Conservation (phyloP, 768 basidiomycete genomes). For the Holtermannia corniformis region DNA sequence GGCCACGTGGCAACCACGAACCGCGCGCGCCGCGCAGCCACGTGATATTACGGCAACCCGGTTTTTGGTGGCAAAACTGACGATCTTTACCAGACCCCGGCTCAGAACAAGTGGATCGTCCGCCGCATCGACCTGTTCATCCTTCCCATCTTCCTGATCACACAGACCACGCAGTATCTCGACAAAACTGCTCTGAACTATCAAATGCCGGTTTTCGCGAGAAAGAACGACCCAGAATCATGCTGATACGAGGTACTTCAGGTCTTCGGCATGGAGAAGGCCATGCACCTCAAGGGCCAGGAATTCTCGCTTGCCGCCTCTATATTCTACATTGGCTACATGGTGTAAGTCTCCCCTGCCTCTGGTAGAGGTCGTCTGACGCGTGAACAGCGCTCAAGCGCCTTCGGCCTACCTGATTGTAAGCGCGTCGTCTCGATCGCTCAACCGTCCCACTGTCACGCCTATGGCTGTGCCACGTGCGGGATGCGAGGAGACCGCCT, state of each 20-base stretch:
- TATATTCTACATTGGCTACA: constrained; percentile 34
- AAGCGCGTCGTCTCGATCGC: neutral
- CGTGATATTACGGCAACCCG: no score
- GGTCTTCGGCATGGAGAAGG: constrained; percentile 40
- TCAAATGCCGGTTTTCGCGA: no score
- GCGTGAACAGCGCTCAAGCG: constrained; percentile 30
- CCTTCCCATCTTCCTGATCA: constrained; percentile 38
- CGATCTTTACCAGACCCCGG: constrained; percentile 27
- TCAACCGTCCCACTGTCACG: neutral
- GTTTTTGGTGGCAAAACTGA: neutral
- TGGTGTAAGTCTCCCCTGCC: no score
- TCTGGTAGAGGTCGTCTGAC: no score
- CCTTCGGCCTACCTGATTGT: constrained; percentile 30
- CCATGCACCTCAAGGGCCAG: constrained; percentile 30
- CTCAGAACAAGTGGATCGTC: constrained; percentile 31
- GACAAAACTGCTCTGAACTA: constrained; percentile 37
- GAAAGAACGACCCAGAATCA: no score
- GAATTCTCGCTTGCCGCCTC: constrained; percentile 27
- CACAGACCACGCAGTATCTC: constrained; percentile 36
- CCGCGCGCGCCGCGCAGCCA: no score
- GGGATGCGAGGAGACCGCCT: no score
- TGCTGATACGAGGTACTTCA: no score
- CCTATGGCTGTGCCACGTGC: no score
- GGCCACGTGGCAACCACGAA: no score
- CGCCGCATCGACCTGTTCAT: constrained; percentile 37